Evolutionary conservation across 176 grass and related monocot species (phyloP).

Genomic region (Aegilops speltoides): DNA sequence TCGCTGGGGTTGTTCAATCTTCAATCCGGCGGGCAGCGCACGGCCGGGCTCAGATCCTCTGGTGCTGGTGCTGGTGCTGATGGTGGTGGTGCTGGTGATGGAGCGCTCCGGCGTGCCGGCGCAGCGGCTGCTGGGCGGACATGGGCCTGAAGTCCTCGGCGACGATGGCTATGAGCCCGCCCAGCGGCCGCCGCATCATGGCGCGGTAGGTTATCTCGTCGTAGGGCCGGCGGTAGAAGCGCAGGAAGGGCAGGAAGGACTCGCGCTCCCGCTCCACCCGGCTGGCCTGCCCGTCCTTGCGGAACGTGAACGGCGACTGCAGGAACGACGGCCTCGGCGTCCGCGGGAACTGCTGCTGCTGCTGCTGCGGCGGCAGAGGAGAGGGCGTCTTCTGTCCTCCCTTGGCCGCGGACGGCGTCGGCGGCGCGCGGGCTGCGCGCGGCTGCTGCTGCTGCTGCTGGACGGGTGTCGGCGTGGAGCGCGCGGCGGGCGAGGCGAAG

Average conservation of each 20-base stretch:
- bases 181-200: slow-evolving; percentile 88
- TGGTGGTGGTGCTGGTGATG: slow-evolving; percentile 17
- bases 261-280: slow-evolving; percentile 78
- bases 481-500: slow-evolving; percentile 87
- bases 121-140: slow-evolving; percentile 23
- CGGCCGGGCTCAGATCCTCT: slow-evolving; percentile 41
- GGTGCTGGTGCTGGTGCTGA: slow-evolving; percentile 36
- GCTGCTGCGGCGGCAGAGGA: background rate
- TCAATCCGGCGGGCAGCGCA: background rate
- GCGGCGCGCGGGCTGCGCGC: slow-evolving; percentile 5
- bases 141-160: slow-evolving; percentile 53
- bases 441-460: background rate
- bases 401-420: slow-evolving; percentile 37
- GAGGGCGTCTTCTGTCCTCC: slow-evolving; percentile 27
- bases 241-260: slow-evolving; percentile 78
- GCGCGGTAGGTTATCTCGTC: slow-evolving; percentile 95
- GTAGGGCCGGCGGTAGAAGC: slow-evolving; percentile 89
- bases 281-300: slow-evolving; percentile 63
- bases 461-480: slow-evolving; percentile 43
- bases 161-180: slow-evolving; percentile 91
- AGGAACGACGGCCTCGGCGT: slow-evolving; percentile 96
- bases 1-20: slow-evolving; percentile 8
- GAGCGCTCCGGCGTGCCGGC: slow-evolving; percentile 34
- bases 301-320: slow-evolving; percentile 89
- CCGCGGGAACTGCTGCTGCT: slow-evolving; percentile 51